Base-by-base conservation (phyloP, 345 rosid genomes). In the Gossypium arboreum region DNA sequence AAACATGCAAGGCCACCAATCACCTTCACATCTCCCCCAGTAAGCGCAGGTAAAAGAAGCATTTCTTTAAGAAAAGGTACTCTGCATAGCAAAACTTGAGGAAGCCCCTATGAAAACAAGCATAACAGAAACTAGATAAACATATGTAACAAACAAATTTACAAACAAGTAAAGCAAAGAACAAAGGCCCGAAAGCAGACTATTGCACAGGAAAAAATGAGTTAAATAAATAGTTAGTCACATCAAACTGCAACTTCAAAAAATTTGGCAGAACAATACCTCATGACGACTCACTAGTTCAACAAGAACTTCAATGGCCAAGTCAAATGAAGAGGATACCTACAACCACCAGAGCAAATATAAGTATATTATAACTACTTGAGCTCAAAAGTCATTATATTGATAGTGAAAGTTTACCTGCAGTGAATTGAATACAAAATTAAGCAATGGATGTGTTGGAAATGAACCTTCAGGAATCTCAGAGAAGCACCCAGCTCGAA, bases 401-500 rank as follows among this genome's bases (percentile, higher is more conserved):
- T 27, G 9, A 79, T 12, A 62, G 71, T 15, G 27, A 25, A 52
- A 24, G 75, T 8, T 76, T 75, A 91, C 98, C 94, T 88, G 97
- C 80, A 94, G 86, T 52, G 94, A 89, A 78, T 82, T 85, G 75
- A 88, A 94, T 24, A 91, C 91, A 73, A 86, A 91, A 85, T 83
- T 87, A 75, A 92, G 91, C 84, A 94, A 92, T 9, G 98, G 97
- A 80, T 92, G 94, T 52, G 92, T 84, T 57, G 93, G 77, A 79
- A 88, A 77, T 66, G 97, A 89, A 74, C 84, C 85, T 78, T 82
- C 86, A 12, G 94, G 87, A 83, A 91, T 90, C 89, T 92, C 97
- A 50, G 94, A 89, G 85, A 94, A 92, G 87, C 98, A 92, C 83
- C 97, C 97, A 76, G 89, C 97, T 81, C 93, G 92, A 76, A 94